A percentile compares a stretch with the other conserved stretches of the same genome.
phyloP scores from a whole-genome alignment of 2,329 filamentous ascomycete genomes.

The Diaporthe destruens region DNA sequence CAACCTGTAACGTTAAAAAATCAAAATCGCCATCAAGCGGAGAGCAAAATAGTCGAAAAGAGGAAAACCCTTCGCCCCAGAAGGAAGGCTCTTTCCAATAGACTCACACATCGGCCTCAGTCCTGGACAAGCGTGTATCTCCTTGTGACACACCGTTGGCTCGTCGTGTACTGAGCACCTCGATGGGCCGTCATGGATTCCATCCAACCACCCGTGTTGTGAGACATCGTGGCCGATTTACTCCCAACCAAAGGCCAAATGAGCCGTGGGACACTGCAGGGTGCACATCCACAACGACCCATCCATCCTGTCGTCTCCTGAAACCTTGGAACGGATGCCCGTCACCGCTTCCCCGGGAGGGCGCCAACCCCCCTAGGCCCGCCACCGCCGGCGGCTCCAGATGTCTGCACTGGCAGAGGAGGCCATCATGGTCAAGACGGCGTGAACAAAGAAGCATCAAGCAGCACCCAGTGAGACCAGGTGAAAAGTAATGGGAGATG shows the following conservation, averaged over 20 bases:
- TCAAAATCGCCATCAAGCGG: neutral
- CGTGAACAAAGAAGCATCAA: neutral
- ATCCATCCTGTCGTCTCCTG: constrained; percentile 16
- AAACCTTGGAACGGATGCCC: constrained; percentile 12
- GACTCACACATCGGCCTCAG: neutral
- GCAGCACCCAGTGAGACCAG: neutral
- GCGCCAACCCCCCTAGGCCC: neutral
- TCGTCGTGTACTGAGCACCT: neutral
- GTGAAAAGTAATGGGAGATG: constrained; percentile 18
- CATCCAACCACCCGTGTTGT: neutral
- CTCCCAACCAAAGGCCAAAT: neutral
- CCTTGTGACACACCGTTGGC: constrained; percentile 8
- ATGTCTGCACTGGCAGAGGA: neutral
- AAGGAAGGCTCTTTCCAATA: neutral
- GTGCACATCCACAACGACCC: constrained; percentile 12
- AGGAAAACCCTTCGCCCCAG: neutral
- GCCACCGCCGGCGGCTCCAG: constrained; percentile 8
- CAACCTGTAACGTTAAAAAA: constrained; percentile 24
- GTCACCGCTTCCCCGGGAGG: constrained; percentile 19
- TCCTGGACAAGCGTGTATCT: neutral
- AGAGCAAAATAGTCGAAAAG: neutral
- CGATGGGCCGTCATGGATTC: constrained; percentile 8
- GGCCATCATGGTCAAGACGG: neutral
- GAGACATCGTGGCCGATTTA: neutral
- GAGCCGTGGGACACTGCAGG: constrained; percentile 15